Evolutionary conservation across 306 rosid species (phyloP), one percentile per base, ranked within the genome.

Genomic region (Astragalus glycyphyllos): DNA sequence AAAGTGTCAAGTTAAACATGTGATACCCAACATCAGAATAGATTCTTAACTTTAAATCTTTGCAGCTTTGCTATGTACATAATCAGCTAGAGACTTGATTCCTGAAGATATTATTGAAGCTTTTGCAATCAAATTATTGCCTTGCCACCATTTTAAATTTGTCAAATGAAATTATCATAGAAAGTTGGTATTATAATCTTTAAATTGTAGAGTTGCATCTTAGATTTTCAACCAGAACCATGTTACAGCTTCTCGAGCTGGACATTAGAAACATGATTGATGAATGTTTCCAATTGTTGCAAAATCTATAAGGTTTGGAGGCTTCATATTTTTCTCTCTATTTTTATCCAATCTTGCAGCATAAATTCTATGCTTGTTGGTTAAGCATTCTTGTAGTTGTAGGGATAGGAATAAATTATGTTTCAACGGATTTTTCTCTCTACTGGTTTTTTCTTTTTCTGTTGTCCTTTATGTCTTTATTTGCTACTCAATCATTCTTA

Each of bases 1-100:
- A 50, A 32, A 56, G 46, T 37, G 16, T 26, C 14, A 55, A 56
- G 42, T 26, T 58, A 37, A 31, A 48, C 15, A 6, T 34, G 9
- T 72, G 41, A 67, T 79, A 88, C 96, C 97, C 97, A 11, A 92
- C 92, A 83, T 88, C 92, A 26, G 97, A 90, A 65, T 90, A 88
- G 12, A 90, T 84, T 49, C 95, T 95, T 51, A 90, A 72, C 76
- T 88, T 88, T 29, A 91, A 75, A 50, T 89, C n/a, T n/a, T n/a
- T n/a, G n/a, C n/a, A n/a, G n/a, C 97, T 69, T 83, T 88, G 59
- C 73, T 45, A 29, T 91, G 97, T 40, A 91, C 96, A 80, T 91
- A 88, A 66, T 91, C 89, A 46, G 90, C 90, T 7, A 91, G 61
- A 71, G 88, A 88, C 77, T 85, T 82, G 1, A 91, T 88, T 74